Evolutionary conservation across 2,329 filamentous ascomycete genomes (phyloP).

Genomic region (Bisporella sp.): DNA sequence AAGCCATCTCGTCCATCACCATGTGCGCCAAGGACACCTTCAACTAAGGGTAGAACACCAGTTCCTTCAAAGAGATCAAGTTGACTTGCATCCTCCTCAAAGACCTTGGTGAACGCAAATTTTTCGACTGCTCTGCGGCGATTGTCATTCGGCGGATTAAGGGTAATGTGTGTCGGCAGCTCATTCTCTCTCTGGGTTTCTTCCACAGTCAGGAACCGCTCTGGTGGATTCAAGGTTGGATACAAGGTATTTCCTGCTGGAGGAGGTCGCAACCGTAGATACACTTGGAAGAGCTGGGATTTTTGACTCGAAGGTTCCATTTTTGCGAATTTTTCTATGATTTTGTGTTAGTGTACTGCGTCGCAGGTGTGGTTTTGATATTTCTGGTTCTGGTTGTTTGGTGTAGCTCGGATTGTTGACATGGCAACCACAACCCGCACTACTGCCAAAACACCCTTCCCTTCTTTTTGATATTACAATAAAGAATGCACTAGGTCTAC

Average conservation of each 20-base stretch:
- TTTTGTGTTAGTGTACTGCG: neutral
- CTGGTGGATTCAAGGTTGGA: constrained; percentile 34
- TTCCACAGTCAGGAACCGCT: constrained; percentile 78
- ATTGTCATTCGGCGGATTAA: constrained; percentile 75
- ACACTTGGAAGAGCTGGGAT: constrained; percentile 76
- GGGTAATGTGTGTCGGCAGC: constrained; percentile 62
- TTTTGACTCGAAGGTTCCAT: constrained; percentile 36
- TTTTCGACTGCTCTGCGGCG: constrained; percentile 84
- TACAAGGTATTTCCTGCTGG: constrained; percentile 32
- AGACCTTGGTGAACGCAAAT: constrained; percentile 90
- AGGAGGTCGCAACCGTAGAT: constrained; percentile 73
- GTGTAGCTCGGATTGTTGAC: no score
- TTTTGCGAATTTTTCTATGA: neutral
- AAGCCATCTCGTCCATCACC: constrained; percentile 83
- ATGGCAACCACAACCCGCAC: no score
- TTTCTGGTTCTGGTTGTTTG: no score
- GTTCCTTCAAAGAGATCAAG: constrained; percentile 80
- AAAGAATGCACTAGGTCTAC: no score
- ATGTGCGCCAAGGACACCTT: constrained; percentile 69
- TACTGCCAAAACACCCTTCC: no score
- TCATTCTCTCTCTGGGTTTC: constrained; percentile 34
- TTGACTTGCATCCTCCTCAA: constrained; percentile 79
- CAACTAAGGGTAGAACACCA: constrained; percentile 66
- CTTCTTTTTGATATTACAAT: no score
- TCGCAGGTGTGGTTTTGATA: neutral